Evolutionary conservation across 805 yeast genomes (phyloP).

Genomic region (Schwanniomyces polymorphus): DNA sequence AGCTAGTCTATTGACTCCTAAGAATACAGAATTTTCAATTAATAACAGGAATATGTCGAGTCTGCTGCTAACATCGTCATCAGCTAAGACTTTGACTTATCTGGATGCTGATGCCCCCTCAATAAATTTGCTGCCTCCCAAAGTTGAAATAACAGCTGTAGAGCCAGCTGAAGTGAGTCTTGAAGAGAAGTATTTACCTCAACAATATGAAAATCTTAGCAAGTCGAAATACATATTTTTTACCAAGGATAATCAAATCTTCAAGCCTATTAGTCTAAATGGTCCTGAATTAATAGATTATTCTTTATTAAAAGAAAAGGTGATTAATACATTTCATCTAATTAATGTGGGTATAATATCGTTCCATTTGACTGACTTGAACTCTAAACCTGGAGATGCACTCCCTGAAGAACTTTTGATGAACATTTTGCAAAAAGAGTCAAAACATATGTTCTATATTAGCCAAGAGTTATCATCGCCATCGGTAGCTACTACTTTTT

Average conservation of each 20-base stretch:
- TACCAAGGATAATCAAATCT: conserved; percentile 62
- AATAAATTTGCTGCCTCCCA: neutral
- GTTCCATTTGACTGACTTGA: conserved; percentile 69
- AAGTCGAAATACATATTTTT: conserved; percentile 45
- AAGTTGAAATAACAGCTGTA: neutral
- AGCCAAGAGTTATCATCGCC: conserved; percentile 34
- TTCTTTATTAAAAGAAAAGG: conserved; percentile 35
- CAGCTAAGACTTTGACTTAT: neutral
- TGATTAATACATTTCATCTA: conserved; percentile 38
- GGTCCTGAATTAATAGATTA: conserved; percentile 16
- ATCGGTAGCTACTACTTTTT: conserved; percentile 31
- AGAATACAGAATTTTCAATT: neutral
- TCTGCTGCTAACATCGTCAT: neutral
- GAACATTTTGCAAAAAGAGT: conserved; percentile 28
- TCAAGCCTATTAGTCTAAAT: conserved; percentile 42
- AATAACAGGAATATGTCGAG: neutral
- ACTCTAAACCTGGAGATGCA: conserved; percentile 56
- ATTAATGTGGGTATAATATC: conserved; percentile 31
- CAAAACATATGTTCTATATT: conserved; percentile 34
- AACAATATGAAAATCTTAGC: neutral
- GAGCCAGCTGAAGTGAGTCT: neutral
- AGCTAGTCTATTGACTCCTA: neutral
- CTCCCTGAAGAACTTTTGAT: conserved; percentile 51
- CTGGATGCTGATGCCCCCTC: neutral
- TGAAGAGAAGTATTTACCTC: conserved; percentile 11